phyloP scores from a whole-genome alignment of 2,329 filamentous ascomycete genomes.

The Geosmithia putterillii region DNA sequence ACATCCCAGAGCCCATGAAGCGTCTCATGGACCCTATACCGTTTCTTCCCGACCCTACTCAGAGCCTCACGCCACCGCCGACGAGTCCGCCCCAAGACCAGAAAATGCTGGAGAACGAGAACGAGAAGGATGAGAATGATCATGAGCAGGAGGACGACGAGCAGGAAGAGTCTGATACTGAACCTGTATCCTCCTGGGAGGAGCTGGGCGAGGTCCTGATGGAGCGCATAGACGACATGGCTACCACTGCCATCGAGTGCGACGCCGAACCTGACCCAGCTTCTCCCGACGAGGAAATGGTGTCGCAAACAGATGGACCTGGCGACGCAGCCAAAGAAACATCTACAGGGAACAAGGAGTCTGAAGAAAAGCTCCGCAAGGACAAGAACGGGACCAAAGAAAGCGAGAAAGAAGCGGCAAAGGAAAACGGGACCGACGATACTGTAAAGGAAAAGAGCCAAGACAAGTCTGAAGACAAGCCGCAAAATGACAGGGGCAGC shows the following conservation, averaged over 20 bases:
- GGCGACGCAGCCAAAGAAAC: neutral
- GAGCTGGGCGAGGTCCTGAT: conserved; percentile 20
- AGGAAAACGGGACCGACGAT: conserved; percentile 3
- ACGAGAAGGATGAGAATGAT: neutral
- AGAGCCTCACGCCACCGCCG: conserved; percentile 18
- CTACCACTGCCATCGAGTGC: conserved; percentile 15
- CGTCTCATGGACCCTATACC: conserved; percentile 49
- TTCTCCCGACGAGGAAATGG: conserved; percentile 12
- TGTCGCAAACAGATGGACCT: neutral
- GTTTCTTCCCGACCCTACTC: conserved; percentile 43
- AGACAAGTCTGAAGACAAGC: conserved; percentile 6
- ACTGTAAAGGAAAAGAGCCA: neutral
- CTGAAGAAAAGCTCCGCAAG: neutral
- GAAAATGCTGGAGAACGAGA: neutral
- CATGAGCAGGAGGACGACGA: neutral
- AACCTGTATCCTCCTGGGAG: conserved; percentile 15
- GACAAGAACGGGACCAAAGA: neutral
- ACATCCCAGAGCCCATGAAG: conserved; percentile 36
- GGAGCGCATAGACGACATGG: conserved; percentile 15
- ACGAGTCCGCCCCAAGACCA: conserved; percentile 5
- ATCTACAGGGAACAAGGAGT: neutral
- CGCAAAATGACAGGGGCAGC: conserved; percentile 18
- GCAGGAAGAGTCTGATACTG: neutral
- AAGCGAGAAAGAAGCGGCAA: conserved; percentile 1
- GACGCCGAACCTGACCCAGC: conserved; percentile 12